Conservation (phyloP, 2,329 filamentous ascomycete genomes). For the Cordyceps tenuipes region DNA sequence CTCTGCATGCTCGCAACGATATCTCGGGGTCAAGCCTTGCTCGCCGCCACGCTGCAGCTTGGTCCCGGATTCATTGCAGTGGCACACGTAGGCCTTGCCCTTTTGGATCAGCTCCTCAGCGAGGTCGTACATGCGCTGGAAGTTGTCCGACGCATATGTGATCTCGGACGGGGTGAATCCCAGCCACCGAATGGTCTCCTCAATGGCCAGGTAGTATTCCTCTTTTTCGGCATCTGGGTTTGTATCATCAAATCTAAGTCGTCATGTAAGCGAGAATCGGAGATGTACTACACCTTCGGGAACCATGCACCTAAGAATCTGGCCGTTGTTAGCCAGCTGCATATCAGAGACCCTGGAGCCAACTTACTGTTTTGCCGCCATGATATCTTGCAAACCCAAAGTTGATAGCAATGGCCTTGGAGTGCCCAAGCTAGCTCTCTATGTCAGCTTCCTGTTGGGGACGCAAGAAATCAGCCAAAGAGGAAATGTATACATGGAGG, state of each 20-base stretch:
- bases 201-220: neutral
- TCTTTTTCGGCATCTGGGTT: neutral
- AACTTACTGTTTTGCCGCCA: constrained; percentile 42
- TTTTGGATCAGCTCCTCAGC: constrained; percentile 74
- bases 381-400: constrained; percentile 88
- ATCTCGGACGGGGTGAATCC: constrained; percentile 32
- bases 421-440: constrained; percentile 76
- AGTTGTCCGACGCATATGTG: constrained; percentile 87
- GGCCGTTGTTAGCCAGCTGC: neutral
- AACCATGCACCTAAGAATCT: no score
- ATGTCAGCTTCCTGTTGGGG: no score
- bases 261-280: neutral
- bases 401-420: constrained; percentile 92
- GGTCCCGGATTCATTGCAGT: constrained; percentile 63
- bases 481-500: constrained; percentile 46
- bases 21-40: constrained; percentile 51
- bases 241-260: neutral
- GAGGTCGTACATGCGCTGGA: constrained; percentile 76
- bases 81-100: constrained; percentile 74
- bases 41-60: constrained; percentile 79
- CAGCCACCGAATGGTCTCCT: neutral
- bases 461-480: no score
- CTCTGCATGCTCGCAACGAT: constrained; percentile 70
- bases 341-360: neutral
- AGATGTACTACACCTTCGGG: neutral